phyloP scores from a whole-genome alignment of 2,329 filamentous ascomycete species.

The Xylariales sp. region DNA sequence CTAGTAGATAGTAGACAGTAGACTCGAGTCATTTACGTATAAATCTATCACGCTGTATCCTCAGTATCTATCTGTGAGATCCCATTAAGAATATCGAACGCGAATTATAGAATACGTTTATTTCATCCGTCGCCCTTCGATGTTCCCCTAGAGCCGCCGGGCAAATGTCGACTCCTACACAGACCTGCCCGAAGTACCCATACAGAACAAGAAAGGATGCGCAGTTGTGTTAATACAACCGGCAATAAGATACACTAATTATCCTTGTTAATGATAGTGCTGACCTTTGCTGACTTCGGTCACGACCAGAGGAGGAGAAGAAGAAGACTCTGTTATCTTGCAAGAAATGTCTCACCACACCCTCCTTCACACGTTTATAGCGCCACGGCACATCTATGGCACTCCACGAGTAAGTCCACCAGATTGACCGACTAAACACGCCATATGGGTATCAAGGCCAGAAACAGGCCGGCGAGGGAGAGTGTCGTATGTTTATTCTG shows the following conservation, averaged over 20 bases:
- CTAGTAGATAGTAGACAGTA: no score
- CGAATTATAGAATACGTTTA: no score
- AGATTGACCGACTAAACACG: conserved; percentile 4
- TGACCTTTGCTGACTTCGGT: conserved; percentile 12
- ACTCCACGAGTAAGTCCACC: background rate
- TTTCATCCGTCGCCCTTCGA: no score
- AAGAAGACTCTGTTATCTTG: background rate
- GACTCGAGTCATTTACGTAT: background rate
- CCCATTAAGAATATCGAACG: no score
- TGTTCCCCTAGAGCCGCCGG: no score
- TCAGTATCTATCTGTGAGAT: no score
- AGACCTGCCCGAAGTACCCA: no score
- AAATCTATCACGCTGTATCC: no score
- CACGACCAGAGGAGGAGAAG: background rate
- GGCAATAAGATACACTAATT: conserved; percentile 3
- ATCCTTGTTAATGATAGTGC: conserved; percentile 5
- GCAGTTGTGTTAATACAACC: background rate
- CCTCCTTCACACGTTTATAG: background rate
- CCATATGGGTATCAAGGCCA: background rate
- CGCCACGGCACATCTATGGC: conserved; percentile 8
- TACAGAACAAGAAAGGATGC: no score
- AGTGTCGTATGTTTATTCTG: conserved; percentile 26
- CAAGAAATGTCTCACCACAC: conserved; percentile 28
- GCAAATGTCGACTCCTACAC: no score
- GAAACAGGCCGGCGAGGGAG: background rate